These are phyloP conservation scores for Prunus yedoensis DNA, from an alignment of 331 rosid species.

Conservation along the genomic window DNA sequence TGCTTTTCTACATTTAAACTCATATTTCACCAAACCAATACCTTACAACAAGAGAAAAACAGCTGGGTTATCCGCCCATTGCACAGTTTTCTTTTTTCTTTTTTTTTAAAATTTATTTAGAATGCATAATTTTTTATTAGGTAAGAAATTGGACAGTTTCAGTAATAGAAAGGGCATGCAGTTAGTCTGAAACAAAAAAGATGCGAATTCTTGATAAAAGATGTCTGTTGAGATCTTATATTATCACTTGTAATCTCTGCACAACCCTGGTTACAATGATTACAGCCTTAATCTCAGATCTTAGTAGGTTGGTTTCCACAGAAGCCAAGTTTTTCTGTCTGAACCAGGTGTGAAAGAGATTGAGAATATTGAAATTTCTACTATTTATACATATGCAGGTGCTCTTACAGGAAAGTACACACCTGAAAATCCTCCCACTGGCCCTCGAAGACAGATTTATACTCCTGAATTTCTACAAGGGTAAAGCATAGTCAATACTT, in stretches of 20 bases:
- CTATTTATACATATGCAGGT: conserved; percentile 44
- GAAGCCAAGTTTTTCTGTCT: not conserved
- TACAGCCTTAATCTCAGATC: not conserved
- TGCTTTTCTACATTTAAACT: not conserved
- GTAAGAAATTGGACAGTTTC: not conserved
- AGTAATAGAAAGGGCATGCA: not conserved
- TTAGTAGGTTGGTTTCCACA: not conserved
- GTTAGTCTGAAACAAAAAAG: not conserved
- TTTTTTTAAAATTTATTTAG: no score
- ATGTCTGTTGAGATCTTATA: not conserved
- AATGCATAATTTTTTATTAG: no score
- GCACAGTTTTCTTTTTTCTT: not conserved
- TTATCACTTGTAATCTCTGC: not conserved
- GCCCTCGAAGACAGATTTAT: conserved; percentile 78
- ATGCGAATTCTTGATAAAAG: not conserved
- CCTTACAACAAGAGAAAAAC: not conserved
- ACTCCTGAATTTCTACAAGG: conserved; percentile 64
- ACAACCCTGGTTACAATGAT: not conserved
- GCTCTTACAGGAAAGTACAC: conserved; percentile 83
- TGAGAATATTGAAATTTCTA: conserved; percentile 1
- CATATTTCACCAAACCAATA: not conserved
- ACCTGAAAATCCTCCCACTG: conserved; percentile 72
- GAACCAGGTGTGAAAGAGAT: not conserved
- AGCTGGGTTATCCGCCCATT: not conserved
- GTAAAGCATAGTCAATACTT: conserved; percentile 31